A percentile compares a stretch with the other conserved stretches of the same genome.
These are phyloP conservation scores for Salix arbutifolia DNA, from an alignment of 345 rosid species.

Conservation along the genomic window DNA sequence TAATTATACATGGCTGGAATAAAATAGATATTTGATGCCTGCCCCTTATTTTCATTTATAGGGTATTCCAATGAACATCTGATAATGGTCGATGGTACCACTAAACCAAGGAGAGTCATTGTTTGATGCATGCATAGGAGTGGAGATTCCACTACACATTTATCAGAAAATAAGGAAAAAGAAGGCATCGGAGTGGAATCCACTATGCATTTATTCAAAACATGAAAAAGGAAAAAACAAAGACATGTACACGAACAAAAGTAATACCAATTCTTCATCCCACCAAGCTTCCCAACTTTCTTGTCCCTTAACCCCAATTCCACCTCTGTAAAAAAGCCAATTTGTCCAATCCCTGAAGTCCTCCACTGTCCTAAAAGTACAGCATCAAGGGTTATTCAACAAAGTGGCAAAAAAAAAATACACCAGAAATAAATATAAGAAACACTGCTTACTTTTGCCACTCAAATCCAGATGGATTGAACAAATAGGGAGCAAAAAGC, in stretches of 20 bases:
- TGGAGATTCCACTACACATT: background rate
- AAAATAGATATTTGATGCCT: too few relatives aligned
- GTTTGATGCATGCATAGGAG: too few relatives aligned
- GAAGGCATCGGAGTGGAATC: background rate
- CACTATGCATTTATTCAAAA: too few relatives aligned
- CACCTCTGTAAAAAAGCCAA: conserved; percentile 98
- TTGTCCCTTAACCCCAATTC: conserved; percentile 96
- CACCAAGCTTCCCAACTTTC: conserved; percentile 99
- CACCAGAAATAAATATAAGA: conserved; percentile 5
- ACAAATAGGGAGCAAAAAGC: conserved; percentile 94
- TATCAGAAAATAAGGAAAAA: background rate
- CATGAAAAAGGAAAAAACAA: background rate
- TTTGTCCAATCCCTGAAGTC: conserved; percentile 99
- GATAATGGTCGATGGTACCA: too few relatives aligned
- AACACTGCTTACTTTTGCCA: conserved; percentile 80
- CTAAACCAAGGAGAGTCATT: too few relatives aligned
- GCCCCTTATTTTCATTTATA: too few relatives aligned
- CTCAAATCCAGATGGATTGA: conserved; percentile 97
- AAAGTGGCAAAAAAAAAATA: background rate
- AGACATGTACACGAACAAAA: background rate
- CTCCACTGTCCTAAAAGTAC: conserved; percentile 68
- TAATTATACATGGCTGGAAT: too few relatives aligned
- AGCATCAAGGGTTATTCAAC: conserved; percentile 10
- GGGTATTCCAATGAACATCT: too few relatives aligned
- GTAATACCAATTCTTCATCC: conserved; percentile 91